These are phyloP conservation scores for Ceratobasidium sp. DNA, from an alignment of 1,284 basidiomycete species.

Conservation along the genomic window DNA sequence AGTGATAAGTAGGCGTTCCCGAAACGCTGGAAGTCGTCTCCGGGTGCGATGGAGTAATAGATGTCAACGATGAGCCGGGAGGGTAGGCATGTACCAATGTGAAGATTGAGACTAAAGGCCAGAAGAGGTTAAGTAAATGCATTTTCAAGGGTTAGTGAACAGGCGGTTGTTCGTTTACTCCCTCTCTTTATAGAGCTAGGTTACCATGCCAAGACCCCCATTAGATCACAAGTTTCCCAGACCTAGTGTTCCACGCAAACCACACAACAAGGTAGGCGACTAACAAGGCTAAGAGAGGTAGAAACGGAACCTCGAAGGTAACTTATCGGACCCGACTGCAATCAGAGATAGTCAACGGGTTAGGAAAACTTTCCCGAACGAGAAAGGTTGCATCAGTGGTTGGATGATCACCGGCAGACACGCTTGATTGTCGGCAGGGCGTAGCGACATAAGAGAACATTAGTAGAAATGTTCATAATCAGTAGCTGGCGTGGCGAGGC, in stretches of 20 bases:
- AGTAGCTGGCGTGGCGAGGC: too few species aligned
- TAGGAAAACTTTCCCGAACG: background rate
- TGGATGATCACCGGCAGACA: conserved; percentile 24
- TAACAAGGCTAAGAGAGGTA: conserved; percentile 4
- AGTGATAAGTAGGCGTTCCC: background rate
- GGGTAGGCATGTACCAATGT: background rate
- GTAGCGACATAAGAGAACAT: background rate
- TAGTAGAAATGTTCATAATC: too few species aligned
- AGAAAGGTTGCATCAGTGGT: background rate
- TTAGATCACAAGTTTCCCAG: conserved; percentile 9
- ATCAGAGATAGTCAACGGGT: background rate
- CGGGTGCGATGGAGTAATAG: background rate
- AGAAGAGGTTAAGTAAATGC: background rate
- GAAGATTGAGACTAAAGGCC: background rate
- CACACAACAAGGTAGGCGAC: background rate
- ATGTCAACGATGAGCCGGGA: background rate
- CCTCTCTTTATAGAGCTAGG: background rate
- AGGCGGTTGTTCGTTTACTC: background rate
- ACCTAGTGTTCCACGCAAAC: conserved; percentile 16
- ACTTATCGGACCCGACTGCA: background rate
- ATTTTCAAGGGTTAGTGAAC: background rate
- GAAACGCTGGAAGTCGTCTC: background rate
- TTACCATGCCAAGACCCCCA: conserved; percentile 13
- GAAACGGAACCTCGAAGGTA: background rate
- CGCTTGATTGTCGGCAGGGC: conserved; percentile 41